Conservation (phyloP, 2,329 filamentous ascomycete genomes). For the Pseudopithomyces maydicus region DNA sequence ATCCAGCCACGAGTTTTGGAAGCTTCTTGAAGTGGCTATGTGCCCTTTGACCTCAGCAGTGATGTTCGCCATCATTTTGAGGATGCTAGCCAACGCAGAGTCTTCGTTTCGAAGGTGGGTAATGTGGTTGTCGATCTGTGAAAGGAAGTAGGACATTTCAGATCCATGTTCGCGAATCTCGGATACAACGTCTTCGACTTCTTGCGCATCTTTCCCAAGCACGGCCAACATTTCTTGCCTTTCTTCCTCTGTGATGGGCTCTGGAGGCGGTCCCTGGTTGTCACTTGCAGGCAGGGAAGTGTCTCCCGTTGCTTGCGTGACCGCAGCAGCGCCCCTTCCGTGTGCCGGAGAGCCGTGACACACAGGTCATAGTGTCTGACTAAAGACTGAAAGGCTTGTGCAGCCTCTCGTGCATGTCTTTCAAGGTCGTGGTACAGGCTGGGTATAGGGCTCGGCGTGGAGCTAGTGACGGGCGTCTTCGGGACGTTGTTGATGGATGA, state of each 20-base stretch:
- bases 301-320: conserved; percentile 48
- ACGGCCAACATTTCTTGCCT: conserved; percentile 83
- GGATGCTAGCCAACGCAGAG: conserved; percentile 64
- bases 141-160: conserved; percentile 76
- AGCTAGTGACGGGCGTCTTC: conserved; percentile 31
- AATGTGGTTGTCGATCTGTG: conserved; percentile 67
- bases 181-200: conserved; percentile 66
- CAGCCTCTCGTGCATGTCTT: conserved; percentile 79
- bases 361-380: conserved; percentile 92
- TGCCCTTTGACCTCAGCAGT: conserved; percentile 69
- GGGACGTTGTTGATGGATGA: conserved; percentile 42
- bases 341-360: conserved; percentile 87
- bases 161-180: conserved; percentile 76
- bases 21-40: conserved; percentile 67
- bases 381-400: conserved; percentile 76
- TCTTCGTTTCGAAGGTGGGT: conserved; percentile 62
- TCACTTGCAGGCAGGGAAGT: conserved; percentile 31
- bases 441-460: conserved; percentile 49
- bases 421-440: conserved; percentile 63
- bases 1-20: conserved; percentile 67
- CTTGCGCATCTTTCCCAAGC: conserved; percentile 70
- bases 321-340: conserved; percentile 66
- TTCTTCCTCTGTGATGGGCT: conserved; percentile 76
- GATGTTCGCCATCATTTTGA: conserved; percentile 70
- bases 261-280: conserved; percentile 55